phyloP scores from a whole-genome alignment of 768 basidiomycete species.

The Amanita fuliginea region DNA sequence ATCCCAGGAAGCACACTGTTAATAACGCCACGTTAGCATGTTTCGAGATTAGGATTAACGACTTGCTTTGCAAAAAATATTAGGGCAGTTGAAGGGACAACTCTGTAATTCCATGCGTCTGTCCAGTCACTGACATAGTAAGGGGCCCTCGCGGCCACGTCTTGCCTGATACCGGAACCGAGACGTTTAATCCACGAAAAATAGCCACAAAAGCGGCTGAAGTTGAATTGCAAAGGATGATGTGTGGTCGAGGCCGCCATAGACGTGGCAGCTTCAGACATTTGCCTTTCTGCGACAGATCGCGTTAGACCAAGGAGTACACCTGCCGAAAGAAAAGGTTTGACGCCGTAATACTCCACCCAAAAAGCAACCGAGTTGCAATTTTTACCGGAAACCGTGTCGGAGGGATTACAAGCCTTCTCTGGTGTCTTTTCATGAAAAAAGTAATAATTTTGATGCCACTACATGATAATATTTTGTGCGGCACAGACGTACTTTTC shows the following conservation, averaged over 20 bases:
- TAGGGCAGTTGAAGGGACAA: slow-evolving; percentile 75
- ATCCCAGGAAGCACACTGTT: slow-evolving; percentile 77
- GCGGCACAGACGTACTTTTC: too few relatives aligned
- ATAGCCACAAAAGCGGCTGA: not conserved
- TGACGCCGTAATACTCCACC: too few relatives aligned
- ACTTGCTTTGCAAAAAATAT: slow-evolving; percentile 80
- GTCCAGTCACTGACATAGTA: slow-evolving; percentile 85
- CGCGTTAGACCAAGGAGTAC: too few relatives aligned
- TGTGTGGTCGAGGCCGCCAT: not conserved
- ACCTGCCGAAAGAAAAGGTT: too few relatives aligned
- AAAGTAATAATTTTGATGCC: too few relatives aligned
- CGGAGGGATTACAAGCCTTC: too few relatives aligned
- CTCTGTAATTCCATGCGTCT: slow-evolving; percentile 88
- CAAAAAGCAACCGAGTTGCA: too few relatives aligned
- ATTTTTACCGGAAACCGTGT: too few relatives aligned
- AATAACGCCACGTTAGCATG: not conserved
- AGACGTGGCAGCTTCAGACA: not conserved
- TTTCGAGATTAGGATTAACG: not conserved
- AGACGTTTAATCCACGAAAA: slow-evolving; percentile 21
- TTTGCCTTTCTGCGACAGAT: not conserved
- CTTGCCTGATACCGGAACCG: slow-evolving; percentile 56
- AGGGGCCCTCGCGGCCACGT: slow-evolving; percentile 61
- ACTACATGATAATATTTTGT: too few relatives aligned
- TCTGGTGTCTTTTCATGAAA: too few relatives aligned
- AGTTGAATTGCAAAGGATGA: slow-evolving; percentile 7